Evolutionary conservation across 345 rosid genomes (phyloP).

Genomic region (Melastoma malabathricum): DNA sequence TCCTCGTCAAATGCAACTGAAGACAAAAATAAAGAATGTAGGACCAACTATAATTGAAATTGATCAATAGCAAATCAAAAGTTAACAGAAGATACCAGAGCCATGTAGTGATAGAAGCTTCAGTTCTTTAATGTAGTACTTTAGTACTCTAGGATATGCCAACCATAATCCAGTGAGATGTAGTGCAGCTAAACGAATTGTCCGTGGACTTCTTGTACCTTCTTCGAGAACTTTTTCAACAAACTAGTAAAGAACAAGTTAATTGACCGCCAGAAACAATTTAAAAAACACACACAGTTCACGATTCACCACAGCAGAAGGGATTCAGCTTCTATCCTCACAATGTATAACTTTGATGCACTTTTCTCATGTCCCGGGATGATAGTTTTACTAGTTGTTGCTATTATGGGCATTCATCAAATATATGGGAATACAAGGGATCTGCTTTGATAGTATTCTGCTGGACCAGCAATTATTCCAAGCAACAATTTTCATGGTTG

Average conservation of each 20-base stretch:
- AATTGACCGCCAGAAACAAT: background rate
- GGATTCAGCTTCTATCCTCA: too few relatives aligned
- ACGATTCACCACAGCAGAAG: background rate
- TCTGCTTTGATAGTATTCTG: too few relatives aligned
- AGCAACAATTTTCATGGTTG: too few relatives aligned
- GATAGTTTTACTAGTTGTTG: too few relatives aligned
- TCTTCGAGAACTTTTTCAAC: slow-evolving; percentile 70
- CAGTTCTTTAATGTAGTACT: slow-evolving; percentile 70
- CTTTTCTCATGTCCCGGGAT: too few relatives aligned
- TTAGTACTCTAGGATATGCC: slow-evolving; percentile 51
- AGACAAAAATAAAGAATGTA: background rate
- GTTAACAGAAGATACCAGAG: slow-evolving; percentile 42
- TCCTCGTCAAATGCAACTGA: slow-evolving; percentile 97
- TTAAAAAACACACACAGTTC: background rate
- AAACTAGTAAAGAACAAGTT: slow-evolving; percentile 35
- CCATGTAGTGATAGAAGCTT: slow-evolving; percentile 83
- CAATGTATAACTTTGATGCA: too few relatives aligned
- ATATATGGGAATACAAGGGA: too few relatives aligned
- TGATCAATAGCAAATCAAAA: background rate
- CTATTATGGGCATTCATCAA: too few relatives aligned
- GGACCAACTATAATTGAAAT: too few relatives aligned
- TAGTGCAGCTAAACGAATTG: slow-evolving; percentile 88
- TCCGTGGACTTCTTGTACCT: slow-evolving; percentile 92
- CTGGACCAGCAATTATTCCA: background rate
- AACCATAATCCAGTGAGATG: slow-evolving; percentile 91